These are phyloP conservation scores for Rhizophagus sp. DNA, from an alignment of 192 early-diverging fungal genomes.

Conservation along the genomic window DNA sequence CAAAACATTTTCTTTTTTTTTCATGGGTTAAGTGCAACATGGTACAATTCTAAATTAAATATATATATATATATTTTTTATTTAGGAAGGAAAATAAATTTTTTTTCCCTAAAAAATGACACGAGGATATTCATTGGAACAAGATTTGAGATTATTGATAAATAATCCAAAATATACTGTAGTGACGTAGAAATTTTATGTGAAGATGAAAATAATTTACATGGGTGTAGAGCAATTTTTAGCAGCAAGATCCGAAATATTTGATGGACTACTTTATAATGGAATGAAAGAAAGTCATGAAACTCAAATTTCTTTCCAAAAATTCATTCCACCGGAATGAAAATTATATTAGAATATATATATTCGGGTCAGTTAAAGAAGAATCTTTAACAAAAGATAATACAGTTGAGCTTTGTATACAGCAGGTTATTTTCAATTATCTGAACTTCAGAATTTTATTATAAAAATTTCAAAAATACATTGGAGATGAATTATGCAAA, in stretches of 20 bases:
- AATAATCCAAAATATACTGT: constrained; percentile 13
- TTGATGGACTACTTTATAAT: constrained; percentile 14
- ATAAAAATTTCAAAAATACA: background rate
- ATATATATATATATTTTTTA: too few species aligned
- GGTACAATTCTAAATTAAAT: too few species aligned
- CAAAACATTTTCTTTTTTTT: too few species aligned
- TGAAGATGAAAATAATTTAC: background rate
- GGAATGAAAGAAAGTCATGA: constrained; percentile 13
- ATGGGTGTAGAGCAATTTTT: background rate
- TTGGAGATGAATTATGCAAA: background rate
- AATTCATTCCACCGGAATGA: background rate
- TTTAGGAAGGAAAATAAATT: too few species aligned
- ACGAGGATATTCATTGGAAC: too few species aligned
- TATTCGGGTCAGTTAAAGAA: background rate
- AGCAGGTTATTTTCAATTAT: constrained; percentile 15
- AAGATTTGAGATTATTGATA: background rate
- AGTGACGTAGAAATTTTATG: background rate
- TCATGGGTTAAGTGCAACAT: too few species aligned
- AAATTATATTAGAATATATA: constrained; percentile 6
- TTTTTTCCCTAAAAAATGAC: too few species aligned
- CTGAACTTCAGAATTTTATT: background rate
- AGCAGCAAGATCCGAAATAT: constrained; percentile 7
- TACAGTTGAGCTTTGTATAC: background rate
- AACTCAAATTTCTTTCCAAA: constrained; percentile 1
- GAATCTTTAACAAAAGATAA: background rate